Percentiles rank a stretch among this genome's conserved stretches.
Evolutionary conservation across 768 basidiomycete species (phyloP).

Genomic region (Amyloporia xantha): DNA sequence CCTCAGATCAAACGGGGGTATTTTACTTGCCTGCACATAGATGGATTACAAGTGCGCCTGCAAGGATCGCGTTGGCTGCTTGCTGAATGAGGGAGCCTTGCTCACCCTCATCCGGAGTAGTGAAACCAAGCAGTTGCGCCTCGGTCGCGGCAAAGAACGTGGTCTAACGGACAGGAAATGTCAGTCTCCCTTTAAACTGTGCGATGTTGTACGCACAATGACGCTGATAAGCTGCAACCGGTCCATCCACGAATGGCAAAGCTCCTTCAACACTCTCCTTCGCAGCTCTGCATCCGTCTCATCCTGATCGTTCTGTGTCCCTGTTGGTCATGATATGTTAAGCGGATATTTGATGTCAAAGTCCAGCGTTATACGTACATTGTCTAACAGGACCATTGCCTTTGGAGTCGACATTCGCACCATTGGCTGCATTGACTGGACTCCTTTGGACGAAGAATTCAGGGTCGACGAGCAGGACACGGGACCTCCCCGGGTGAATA

Average conservation of each 20-base stretch:
- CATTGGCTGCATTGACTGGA: neutral
- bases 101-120: constrained; percentile 25
- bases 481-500: neutral
- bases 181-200: neutral
- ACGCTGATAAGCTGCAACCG: constrained; percentile 54
- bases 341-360: neutral
- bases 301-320: constrained; percentile 45
- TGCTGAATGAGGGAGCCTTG: neutral
- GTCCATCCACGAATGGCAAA: constrained; percentile 59
- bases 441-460: neutral
- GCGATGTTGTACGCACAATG: constrained; percentile 45
- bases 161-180: constrained; percentile 40
- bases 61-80: constrained; percentile 37
- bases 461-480: neutral
- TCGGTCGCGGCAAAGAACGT: constrained; percentile 60
- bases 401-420: neutral
- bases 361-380: neutral
- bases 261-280: constrained; percentile 39
- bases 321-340: constrained; percentile 19
- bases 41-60: constrained; percentile 50
- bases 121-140: constrained; percentile 42
- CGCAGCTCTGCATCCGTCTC: constrained; percentile 38
- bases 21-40: constrained; percentile 39
- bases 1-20: neutral
- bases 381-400: neutral